Evolutionary conservation across 352 stramenopile species (phyloP), one percentile per base, ranked within the genome.

Genomic region (Globisporangium parvum): DNA sequence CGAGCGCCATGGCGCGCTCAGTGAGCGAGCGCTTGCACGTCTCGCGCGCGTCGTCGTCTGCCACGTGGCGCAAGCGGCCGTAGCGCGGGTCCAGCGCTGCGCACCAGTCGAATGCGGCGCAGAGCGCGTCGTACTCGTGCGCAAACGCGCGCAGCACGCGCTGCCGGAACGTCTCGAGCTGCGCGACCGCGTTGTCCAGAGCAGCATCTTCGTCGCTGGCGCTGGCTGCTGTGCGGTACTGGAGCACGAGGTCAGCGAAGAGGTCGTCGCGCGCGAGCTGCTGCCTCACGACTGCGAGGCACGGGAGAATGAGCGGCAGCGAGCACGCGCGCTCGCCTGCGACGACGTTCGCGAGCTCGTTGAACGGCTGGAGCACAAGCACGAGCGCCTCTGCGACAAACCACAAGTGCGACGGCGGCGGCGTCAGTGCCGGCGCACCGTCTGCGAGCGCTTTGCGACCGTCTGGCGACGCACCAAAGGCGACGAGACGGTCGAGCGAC

Each of bases 21-120:
- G 52, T 28, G 4, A 70, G 47, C 23, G 41, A 23, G 4, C 61
- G 11, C 35, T 63, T 64, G 54, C 54, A 63, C 12, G 40, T 8
- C 41, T 78, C 69, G 20, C 67, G 69, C 41, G 73, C 60, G 17
- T 65, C 60, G n/a, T 66, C 60, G 17, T 78, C 73, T 0, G 52
- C 61, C 23, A 87, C 21, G 33, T 84, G 73, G 3, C 66, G 69
- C 62, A 81, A 65, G 5, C 67, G 65, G 21, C 61, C 73, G 28
- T 79, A 77, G 6, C 71, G 65, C 28, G 73, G 73, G 49, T 86
- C 75, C 18, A 82, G 46, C 18, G 66, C 53, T 11, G 71, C 69
- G 18, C 73, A 70, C 75, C 75, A 86, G 17, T 58, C 24, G 8
- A 81, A 53, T 15, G 69, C 54, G 0, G 39, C 37, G 46, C 62